Evolutionary conservation across 345 rosid genomes (phyloP).

Genomic region (Populus simonii): DNA sequence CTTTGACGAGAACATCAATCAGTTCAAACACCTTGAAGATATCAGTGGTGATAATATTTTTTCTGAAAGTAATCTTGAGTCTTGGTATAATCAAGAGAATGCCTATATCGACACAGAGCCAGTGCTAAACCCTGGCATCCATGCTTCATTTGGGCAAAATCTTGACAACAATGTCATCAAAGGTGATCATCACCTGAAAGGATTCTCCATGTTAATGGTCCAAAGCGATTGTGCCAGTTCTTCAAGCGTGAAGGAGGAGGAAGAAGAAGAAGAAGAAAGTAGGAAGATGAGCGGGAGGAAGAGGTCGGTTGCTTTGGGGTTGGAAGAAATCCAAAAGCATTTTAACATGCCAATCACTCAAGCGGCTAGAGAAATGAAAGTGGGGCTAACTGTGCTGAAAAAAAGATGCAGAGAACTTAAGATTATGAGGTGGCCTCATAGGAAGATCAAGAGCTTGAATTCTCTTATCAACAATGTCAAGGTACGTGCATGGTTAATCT

Average conservation of each 20-base stretch:
- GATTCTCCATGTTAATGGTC: background rate
- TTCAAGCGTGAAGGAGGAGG: background rate
- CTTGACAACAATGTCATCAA: background rate
- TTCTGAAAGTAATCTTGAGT: background rate
- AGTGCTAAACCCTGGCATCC: background rate
- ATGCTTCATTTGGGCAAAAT: background rate
- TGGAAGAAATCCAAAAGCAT: constrained; percentile 48
- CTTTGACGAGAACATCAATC: background rate
- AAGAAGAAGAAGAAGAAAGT: background rate
- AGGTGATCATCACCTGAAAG: background rate
- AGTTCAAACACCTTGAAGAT: background rate
- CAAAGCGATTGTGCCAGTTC: background rate
- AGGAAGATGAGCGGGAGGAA: constrained; percentile 18
- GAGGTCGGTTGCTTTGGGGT: constrained; percentile 21
- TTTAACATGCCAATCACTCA: constrained; percentile 57
- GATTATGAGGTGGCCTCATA: constrained; percentile 71
- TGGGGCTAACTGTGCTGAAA: constrained; percentile 68
- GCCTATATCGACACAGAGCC: background rate
- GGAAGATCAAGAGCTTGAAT: constrained; percentile 57
- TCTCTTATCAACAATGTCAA: constrained; percentile 60
- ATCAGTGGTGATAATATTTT: background rate
- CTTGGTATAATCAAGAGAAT: background rate
- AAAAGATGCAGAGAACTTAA: constrained; percentile 73
- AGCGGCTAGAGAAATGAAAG: constrained; percentile 68
- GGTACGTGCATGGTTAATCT: constrained; percentile 26